Evolutionary conservation across 2,329 filamentous ascomycete genomes (phyloP), one percentile per base, ranked within the genome.

Genomic region (Monascus ruber): DNA sequence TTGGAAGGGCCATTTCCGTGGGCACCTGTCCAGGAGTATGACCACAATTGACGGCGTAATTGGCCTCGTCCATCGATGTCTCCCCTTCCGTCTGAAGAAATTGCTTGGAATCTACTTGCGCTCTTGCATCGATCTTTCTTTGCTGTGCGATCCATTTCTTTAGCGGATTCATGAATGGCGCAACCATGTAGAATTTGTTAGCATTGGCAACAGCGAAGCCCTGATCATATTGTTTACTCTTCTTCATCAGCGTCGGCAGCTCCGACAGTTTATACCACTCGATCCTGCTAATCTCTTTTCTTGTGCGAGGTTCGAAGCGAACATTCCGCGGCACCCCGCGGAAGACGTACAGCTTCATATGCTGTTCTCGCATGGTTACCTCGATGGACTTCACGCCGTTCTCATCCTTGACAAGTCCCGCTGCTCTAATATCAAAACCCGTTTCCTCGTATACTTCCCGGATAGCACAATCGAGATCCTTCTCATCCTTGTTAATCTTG

Each of bases 121-220:
- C 67, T 49, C 69, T 67, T 6, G 69, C 68, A 50, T 85, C 83
- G n/a, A 74, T 71, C 63, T 81, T 87, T 67, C 77, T 82, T 63
- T 94, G 85, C 47, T 82, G 76, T n/a, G 78, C 69, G 35, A 96
- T 86, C 88, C 88, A 96, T 59, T 85, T 86, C 62, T 86, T 88
- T 36, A 98, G 64, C 5, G 79, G 83, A 1, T 79, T 79, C 39
- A 96, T 70, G 56, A 98, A 98, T 0, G 89, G 88, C 0, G 87
- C 87, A 11, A 98, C 91, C 85, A 96, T 95, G 64, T 95, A 98
- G 59, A 95, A 96, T 55, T 89, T 95, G 60, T 85, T 87, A 32
- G 79, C 79, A 50, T 82, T 85, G 2, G 71, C 63, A 9, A 67
- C 66, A 8, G 76, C 63, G 26, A 66, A 63, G 8, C 74, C 71